Evolutionary conservation across 1,284 basidiomycete genomes (phyloP).

Genomic region (Ustilago trichophora): DNA sequence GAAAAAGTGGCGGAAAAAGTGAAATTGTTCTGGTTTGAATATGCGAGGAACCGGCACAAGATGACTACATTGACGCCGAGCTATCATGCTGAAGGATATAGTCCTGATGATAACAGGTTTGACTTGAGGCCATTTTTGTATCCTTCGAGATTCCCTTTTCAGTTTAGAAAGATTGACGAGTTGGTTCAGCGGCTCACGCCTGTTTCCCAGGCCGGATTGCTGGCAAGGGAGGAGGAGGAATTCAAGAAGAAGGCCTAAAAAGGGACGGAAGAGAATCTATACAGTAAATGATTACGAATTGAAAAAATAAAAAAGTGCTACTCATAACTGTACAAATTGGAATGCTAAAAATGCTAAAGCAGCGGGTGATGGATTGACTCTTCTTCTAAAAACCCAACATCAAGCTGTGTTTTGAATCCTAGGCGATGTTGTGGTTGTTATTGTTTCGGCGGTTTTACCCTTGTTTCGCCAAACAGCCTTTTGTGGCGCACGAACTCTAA

Average conservation of each 20-base stretch:
- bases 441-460: no score
- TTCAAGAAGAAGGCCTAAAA: not conserved
- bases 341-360: no score
- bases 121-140: constrained; percentile 96
- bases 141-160: constrained; percentile 91
- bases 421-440: no score
- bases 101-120: constrained; percentile 95
- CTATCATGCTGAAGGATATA: constrained; percentile 89
- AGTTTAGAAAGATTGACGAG: constrained; percentile 92
- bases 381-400: no score
- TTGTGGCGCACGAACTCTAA: constrained; percentile 18
- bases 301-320: no score
- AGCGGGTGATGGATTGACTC: no score
- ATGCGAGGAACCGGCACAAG: constrained; percentile 96
- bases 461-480: constrained; percentile 25
- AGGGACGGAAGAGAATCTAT: no score
- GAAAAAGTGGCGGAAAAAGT: constrained; percentile 92
- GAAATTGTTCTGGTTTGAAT: constrained; percentile 95
- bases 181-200: constrained; percentile 68
- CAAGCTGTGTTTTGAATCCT: no score
- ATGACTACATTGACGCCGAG: constrained; percentile 98
- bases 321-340: no score
- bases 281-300: no score
- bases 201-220: not conserved
- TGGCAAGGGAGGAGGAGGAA: constrained; percentile 2